Base-by-base conservation (phyloP, 257 asterid genomes). In the Lavandula angustifolia region DNA sequence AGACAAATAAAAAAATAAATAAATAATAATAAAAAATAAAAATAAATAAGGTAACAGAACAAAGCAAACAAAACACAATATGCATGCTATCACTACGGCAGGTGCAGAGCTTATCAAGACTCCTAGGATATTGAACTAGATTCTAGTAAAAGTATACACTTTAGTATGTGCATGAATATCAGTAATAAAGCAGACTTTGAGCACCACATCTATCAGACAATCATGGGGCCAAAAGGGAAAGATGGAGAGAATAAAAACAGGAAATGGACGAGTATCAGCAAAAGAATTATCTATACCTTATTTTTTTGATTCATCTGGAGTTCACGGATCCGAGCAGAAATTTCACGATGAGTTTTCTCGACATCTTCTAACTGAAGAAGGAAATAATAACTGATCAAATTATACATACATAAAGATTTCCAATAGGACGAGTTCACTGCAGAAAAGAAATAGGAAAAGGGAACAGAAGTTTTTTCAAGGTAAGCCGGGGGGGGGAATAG, bases 221-320 rank as follows among this genome's bases (percentile, higher is more conserved):
- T 33, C 43, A 57, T 47, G 42, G 41, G 4, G 27, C n/a, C 27
- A 32, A 37, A 47, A 41, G 47, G 46, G 54, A 22, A 43, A 31
- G 35, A 33, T 10, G 50, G 47, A 37, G 29, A 33, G 14, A 37
- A 16, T 11, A 50, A 29, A 10, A 47, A 27, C 29, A 58, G n/a
- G 38, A 17, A 58, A 40, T 14, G 53, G 37, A 37, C 2, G 2
- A 13, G 18, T 22, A 66, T 35, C 58, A 9, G 32, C 31, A 43
- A 62, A n/a, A 70, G 56, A 50, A 38, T 40, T 50, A 60, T 60
- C 27, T 42, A 3, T 43, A 88, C 98, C 95, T 84, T 89, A 73
- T 87, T 84, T 54, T 14, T 74, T 76, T 78, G 82, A 78, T 92
- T 78, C 81, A 77, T 83, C 56, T 76, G 85, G 64, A 89, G 76